These are phyloP conservation scores for Elongisporangium prolatum DNA, from an alignment of 352 stramenopile species.

Conservation along the genomic window DNA sequence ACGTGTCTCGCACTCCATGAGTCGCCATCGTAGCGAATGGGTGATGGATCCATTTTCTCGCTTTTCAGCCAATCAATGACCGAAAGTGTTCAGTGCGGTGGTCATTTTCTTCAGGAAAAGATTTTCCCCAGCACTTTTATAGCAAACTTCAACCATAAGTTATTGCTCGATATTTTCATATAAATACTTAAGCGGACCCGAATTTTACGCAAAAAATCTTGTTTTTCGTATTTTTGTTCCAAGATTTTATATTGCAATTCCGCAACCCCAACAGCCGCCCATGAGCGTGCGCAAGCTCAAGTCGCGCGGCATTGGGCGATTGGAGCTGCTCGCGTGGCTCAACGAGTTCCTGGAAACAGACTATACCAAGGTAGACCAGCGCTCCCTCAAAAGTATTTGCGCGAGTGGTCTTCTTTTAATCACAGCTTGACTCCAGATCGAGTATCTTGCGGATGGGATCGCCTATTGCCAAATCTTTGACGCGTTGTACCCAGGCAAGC, in stretches of 20 bases:
- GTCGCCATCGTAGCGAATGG: background rate
- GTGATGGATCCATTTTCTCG: background rate
- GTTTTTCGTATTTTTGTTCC: background rate
- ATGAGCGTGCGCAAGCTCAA: constrained; percentile 82
- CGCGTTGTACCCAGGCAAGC: constrained; percentile 62
- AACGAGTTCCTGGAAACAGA: constrained; percentile 81
- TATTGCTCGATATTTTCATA: no score
- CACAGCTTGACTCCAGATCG: constrained; percentile 26
- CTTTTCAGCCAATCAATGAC: background rate
- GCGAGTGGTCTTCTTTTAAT: background rate
- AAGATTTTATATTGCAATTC: background rate
- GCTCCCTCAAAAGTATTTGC: no score
- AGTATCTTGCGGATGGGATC: constrained; percentile 75
- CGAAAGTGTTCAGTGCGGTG: background rate
- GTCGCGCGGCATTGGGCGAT: constrained; percentile 60
- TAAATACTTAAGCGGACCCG: no score
- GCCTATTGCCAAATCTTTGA: constrained; percentile 78
- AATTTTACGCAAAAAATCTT: no score
- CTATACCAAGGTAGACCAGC: constrained; percentile 59
- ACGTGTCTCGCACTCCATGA: background rate
- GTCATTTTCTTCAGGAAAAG: background rate
- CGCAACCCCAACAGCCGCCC: background rate
- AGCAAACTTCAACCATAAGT: background rate
- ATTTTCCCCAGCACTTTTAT: background rate
- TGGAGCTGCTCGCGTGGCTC: constrained; percentile 76